Conservation (phyloP, 768 basidiomycete genomes). For the Mrakia gelida region DNA sequence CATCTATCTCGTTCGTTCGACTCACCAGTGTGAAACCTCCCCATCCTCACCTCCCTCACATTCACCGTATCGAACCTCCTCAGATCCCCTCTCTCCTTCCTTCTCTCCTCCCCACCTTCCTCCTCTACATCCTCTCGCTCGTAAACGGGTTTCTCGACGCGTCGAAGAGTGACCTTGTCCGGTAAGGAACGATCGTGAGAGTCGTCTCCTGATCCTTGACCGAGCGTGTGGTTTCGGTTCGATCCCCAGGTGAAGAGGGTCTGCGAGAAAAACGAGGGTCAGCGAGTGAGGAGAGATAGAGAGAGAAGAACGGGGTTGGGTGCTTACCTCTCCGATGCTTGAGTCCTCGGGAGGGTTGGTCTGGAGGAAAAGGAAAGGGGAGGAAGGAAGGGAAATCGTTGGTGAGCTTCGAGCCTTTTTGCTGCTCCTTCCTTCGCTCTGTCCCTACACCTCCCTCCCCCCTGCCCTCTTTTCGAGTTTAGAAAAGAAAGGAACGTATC, state of each 20-base stretch:
- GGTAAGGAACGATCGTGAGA: slow-evolving; percentile 67
- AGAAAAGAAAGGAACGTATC: background rate
- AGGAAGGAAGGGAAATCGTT: background rate
- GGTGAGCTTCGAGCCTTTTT: slow-evolving; percentile 1
- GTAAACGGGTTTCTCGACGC: slow-evolving; percentile 19
- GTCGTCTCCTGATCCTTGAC: slow-evolving; percentile 59
- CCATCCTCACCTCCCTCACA: slow-evolving; percentile 73
- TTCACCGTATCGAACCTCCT: slow-evolving; percentile 56
- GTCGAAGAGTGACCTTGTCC: slow-evolving; percentile 61
- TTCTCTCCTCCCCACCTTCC: slow-evolving; percentile 26
- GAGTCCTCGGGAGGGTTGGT: slow-evolving; percentile 42
- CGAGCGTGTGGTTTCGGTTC: slow-evolving; percentile 85
- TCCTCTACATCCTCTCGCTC: background rate
- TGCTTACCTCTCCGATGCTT: slow-evolving; percentile 45
- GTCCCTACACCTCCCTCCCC: background rate
- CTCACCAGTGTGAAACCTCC: slow-evolving; percentile 79
- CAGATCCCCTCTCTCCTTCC: slow-evolving; percentile 34
- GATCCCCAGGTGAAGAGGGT: slow-evolving; percentile 77
- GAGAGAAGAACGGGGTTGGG: background rate
- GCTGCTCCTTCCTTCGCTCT: background rate
- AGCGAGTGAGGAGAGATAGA: background rate
- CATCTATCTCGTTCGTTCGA: background rate
- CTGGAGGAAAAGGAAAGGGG: slow-evolving; percentile 24
- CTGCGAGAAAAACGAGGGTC: background rate
- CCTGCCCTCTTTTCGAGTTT: no score